Evolutionary conservation across 495 filamentous ascomycete species (phyloP).

Genomic region (Hypoxylon trugodes): DNA sequence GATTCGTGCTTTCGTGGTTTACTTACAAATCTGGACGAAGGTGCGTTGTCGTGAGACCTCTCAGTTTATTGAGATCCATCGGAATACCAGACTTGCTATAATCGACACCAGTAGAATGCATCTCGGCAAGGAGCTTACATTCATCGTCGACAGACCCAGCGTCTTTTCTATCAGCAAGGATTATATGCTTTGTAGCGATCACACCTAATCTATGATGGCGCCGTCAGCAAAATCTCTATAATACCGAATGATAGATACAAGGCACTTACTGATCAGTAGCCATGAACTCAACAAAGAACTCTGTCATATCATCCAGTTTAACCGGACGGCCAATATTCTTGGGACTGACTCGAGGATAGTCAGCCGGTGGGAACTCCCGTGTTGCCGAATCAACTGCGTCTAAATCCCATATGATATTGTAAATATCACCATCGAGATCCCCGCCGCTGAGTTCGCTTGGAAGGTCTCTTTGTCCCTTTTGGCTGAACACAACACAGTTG

Average conservation of each 20-base stretch:
- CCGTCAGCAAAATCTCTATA: background rate
- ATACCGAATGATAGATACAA: background rate
- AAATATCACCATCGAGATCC: constrained; percentile 84
- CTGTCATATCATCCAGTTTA: constrained; percentile 66
- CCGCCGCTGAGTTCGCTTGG: constrained; percentile 81
- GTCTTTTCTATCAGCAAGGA: constrained; percentile 68
- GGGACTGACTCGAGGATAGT: constrained; percentile 67
- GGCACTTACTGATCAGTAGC: constrained; percentile 64
- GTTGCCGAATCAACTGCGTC: constrained; percentile 44
- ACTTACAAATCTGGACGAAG: constrained; percentile 56
- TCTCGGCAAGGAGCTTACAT: constrained; percentile 69
- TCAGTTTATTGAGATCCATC: constrained; percentile 55
- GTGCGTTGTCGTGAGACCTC: constrained; percentile 21
- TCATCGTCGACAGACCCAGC: constrained; percentile 63
- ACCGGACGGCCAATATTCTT: constrained; percentile 66
- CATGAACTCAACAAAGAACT: constrained; percentile 86
- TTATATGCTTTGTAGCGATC: constrained; percentile 72
- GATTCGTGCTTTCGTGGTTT: background rate
- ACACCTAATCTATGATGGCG: constrained; percentile 59
- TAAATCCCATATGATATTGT: constrained; percentile 75
- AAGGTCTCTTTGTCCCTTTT: constrained; percentile 72
- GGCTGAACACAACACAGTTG: constrained; percentile 83
- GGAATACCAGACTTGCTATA: constrained; percentile 81
- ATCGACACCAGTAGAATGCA: constrained; percentile 83
- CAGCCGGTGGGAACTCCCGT: constrained; percentile 62